Evolutionary conservation across 495 filamentous ascomycete genomes (phyloP), one percentile per base, ranked within the genome.

Genomic region (Lasiosphaeris hirsuta): DNA sequence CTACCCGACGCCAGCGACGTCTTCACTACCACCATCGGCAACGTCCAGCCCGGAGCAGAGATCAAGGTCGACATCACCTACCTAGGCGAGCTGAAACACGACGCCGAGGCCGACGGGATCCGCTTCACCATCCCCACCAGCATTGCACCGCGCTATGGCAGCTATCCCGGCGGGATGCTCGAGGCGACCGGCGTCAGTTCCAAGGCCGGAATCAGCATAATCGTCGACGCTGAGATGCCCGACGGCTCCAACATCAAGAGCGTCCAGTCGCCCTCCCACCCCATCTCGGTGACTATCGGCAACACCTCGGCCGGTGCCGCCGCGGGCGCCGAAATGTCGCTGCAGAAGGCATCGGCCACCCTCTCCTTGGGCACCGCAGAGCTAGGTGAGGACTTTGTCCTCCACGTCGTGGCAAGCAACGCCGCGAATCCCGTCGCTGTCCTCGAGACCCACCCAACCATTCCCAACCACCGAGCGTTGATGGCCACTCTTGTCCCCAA

Each of bases 401-500:
- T 90, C 1, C 77, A 84, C 23, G 70, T 86, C 8, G 72, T 82
- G 17, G 73, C 78, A 18, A 79, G 82, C 60, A 78, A 84, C 54
- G 72, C 74, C 7, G 77, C 74, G 13, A 72, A 70, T 1, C 85
- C 86, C 1, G 72, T 75, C 48, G 87, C 86, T 0, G 58, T 90
- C 0, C 71, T 90, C 0, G 87, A 90, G 64, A 77, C 72, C 0
- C 84, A 90, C 59, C 76, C 84, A 0, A 80, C 71, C 0, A 75
- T 88, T 23, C 73, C 79, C 0, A 69, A 78, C 38, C 86, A 90
- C 40, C 76, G 78, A 6, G 86, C 86, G 0, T 52, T 90, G 50
- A 87, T 90, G 82, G 75, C 78, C 4, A 87, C 84, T 0, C 69
- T 90, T 0, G 85, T 89, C 1, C 86, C 87, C 1, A 83, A 81